These are phyloP conservation scores for Rubia yunnanensis DNA, from an alignment of 257 asterid species.

Conservation along the genomic window DNA sequence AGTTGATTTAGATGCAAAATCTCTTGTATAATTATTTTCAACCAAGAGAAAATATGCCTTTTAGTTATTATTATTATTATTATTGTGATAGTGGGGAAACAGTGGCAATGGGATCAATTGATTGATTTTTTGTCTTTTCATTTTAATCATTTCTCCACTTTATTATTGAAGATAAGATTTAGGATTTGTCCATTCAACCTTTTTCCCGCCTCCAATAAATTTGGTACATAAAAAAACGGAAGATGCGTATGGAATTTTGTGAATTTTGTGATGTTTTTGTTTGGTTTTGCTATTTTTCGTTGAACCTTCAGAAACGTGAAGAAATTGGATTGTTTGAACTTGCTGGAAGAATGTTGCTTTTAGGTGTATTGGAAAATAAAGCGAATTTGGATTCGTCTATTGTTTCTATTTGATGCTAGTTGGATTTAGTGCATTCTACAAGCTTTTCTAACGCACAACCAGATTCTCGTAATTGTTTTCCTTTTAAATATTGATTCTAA, in stretches of 20 bases:
- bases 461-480: too few species aligned
- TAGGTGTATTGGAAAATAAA: neutral
- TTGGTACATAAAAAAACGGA: neutral
- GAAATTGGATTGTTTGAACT: neutral
- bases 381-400: neutral
- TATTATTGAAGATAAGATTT: neutral
- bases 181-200: neutral
- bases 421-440: neutral
- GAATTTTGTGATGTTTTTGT: neutral
- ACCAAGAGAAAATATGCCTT: neutral
- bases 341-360: neutral
- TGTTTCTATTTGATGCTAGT: neutral
- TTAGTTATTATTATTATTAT: neutral
- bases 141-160: neutral
- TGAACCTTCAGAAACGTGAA: neutral
- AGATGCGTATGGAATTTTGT: neutral
- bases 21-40: conserved; percentile 2
- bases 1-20: neutral
- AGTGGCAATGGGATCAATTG: neutral
- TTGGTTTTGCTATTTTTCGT: neutral
- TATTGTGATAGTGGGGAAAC: neutral
- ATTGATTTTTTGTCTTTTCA: neutral
- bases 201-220: neutral
- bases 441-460: too few species aligned
- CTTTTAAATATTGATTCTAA: too few species aligned